These are phyloP conservation scores for Xylaria sp. DNA, from an alignment of 2,329 filamentous ascomycete species.

Conservation along the genomic window DNA sequence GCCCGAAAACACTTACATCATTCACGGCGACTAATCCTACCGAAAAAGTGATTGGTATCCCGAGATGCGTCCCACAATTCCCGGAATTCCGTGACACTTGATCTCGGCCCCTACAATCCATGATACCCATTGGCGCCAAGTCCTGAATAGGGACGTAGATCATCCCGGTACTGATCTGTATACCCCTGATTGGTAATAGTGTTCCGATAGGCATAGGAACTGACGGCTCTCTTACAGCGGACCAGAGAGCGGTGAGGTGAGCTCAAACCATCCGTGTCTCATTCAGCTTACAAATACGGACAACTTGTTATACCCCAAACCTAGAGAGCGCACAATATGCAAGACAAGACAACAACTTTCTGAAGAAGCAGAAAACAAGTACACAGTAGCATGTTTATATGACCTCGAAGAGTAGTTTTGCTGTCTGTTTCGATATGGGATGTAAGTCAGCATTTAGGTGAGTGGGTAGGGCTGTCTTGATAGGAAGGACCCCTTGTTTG, in stretches of 20 bases:
- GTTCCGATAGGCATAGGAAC: neutral
- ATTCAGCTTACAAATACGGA: slow-evolving; percentile 32
- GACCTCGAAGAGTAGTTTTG: neutral
- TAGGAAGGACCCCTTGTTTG: slow-evolving; percentile 4
- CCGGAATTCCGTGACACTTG: neutral
- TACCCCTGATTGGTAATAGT: slow-evolving; percentile 16
- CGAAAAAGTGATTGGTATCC: neutral
- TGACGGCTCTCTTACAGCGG: neutral
- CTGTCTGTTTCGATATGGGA: neutral
- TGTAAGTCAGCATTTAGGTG: neutral
- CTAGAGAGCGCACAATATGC: neutral
- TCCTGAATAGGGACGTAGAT: neutral
- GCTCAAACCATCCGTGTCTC: slow-evolving; percentile 15
- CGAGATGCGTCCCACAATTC: neutral
- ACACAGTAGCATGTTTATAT: neutral
- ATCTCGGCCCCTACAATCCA: neutral
- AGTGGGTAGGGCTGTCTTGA: neutral
- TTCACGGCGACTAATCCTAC: neutral
- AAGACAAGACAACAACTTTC: neutral
- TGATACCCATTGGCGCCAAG: neutral
- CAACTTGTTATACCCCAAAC: slow-evolving; percentile 10
- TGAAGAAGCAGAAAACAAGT: neutral
- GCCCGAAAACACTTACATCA: neutral
- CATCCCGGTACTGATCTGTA: neutral
- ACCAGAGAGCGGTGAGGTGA: slow-evolving; percentile 20